Percentiles rank a stretch among this genome's conserved stretches.
These are phyloP conservation scores for Trichoderma reesei DNA, from an alignment of 495 filamentous ascomycete genomes.

Conservation along the genomic window DNA sequence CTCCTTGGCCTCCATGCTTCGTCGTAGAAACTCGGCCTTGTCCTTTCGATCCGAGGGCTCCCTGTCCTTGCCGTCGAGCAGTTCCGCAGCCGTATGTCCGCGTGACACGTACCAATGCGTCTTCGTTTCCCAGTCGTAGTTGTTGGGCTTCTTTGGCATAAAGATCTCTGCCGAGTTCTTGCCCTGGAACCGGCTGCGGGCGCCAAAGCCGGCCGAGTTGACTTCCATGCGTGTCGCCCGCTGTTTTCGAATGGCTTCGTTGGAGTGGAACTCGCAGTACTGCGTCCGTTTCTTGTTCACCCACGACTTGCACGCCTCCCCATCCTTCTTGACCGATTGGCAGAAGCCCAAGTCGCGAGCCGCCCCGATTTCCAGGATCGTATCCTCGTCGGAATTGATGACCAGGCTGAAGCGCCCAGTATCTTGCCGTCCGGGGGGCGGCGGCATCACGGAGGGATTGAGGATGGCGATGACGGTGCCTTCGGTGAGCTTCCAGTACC, in stretches of 20 bases:
- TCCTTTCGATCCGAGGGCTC: conserved; percentile 42
- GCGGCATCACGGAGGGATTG: conserved; percentile 88
- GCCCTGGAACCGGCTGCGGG: conserved; percentile 21
- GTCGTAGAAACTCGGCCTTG: conserved; percentile 57
- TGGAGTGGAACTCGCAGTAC: conserved; percentile 88
- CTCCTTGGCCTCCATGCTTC: conserved; percentile 59
- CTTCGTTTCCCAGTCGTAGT: conserved; percentile 50
- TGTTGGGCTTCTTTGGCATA: conserved; percentile 15
- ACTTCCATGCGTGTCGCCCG: conserved; percentile 70
- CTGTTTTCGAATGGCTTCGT: conserved; percentile 62
- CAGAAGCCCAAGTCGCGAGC: conserved; percentile 85
- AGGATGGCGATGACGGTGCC: conserved; percentile 86
- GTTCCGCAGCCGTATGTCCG: conserved; percentile 43
- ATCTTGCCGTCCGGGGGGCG: conserved; percentile 56
- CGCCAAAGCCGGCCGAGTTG: conserved; percentile 46
- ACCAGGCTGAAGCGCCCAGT: conserved; percentile 77
- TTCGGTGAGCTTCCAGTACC: conserved; percentile 79
- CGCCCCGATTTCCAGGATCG: conserved; percentile 78
- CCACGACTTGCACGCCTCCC: conserved; percentile 71
- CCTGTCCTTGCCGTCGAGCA: conserved; percentile 59
- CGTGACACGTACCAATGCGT: conserved; percentile 49
- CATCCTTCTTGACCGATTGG: conserved; percentile 74
- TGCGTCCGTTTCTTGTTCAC: conserved; percentile 79
- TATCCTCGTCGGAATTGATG: conserved; percentile 75
- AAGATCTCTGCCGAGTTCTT: conserved; percentile 23